Base-by-base conservation (phyloP, 23 red algal genomes). In the Agarophyton chilense region DNA sequence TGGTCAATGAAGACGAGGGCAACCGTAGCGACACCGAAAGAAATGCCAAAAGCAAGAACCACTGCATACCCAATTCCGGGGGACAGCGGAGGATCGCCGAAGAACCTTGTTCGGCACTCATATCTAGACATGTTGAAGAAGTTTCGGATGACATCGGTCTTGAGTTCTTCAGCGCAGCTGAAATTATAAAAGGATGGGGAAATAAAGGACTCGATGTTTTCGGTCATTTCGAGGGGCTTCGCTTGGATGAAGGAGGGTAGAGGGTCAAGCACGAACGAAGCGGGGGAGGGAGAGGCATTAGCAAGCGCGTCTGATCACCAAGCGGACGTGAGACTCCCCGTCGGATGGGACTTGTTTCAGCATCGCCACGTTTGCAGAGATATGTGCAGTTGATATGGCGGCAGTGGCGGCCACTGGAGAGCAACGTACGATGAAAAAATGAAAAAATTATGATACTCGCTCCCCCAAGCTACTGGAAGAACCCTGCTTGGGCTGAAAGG, bases 11-110 rank as follows among this genome's bases (percentile, higher is more conserved):
- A 86, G 66, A 95, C 92, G 24, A 95, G 83, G 28, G 70, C 70
- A 34, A 95, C 92, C 22, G 92, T 95, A 31, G 64, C 78, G 41
- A 84, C 46, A 26, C 92, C 92, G 46, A 95, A 95, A 16, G 79
- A 49, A 35, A 95, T 53, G 52, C 92, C 92, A 24, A 95, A 82
- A 33, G 82, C 92, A 35, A 95, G 81, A 17, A 95, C 84, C 33
- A 95, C 86, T 0, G 86, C 71, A 53, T 83, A 95, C 28, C 92
- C 92, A 2, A 87, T 70, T 64, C 72, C 76, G 0, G 39, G 51
- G 4, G 88, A 82, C 31, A 91, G 61, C n/a, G 63, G 60, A 14
- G 60, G 56, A 14, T 70, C n/a, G 1, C 21, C 19, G 49, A 95
- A 95, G 75, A 90, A 95, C 19, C 53, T 33, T 21, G 80, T 42